Conservation (phyloP, 2,329 filamentous ascomycete genomes). For the Westerdykella ornata region DNA sequence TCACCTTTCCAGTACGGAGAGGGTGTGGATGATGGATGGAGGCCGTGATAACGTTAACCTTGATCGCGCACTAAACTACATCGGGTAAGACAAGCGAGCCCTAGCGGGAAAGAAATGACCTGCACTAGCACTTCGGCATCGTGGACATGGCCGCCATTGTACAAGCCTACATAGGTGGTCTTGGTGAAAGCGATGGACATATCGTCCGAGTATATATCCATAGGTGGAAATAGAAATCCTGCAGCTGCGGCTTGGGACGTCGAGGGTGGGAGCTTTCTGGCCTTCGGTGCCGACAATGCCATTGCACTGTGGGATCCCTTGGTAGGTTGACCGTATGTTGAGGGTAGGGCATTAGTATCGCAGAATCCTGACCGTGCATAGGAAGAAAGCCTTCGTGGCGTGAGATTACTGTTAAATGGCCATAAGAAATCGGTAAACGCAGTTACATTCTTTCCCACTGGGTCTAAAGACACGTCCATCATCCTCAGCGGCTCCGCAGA, state of each 20-base stretch:
- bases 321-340: slow-evolving; percentile 47
- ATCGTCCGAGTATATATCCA: slow-evolving; percentile 53
- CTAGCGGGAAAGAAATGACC: slow-evolving; percentile 26
- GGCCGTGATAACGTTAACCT: background rate
- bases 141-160: background rate
- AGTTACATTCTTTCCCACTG: slow-evolving; percentile 64
- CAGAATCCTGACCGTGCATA: slow-evolving; percentile 20
- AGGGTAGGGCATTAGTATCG: slow-evolving; percentile 7
- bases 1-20: background rate
- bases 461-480: slow-evolving; percentile 46
- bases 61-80: slow-evolving; percentile 8
- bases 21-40: background rate
- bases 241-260: slow-evolving; percentile 83
- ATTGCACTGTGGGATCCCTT: slow-evolving; percentile 80
- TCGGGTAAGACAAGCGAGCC: slow-evolving; percentile 20
- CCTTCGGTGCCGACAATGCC: slow-evolving; percentile 83
- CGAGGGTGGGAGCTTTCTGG: slow-evolving; percentile 59
- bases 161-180: too few species aligned
- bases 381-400: slow-evolving; percentile 48
- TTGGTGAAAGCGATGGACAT: slow-evolving; percentile 20
- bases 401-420: slow-evolving; percentile 62
- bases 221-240: slow-evolving; percentile 85
- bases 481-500: slow-evolving; percentile 79
- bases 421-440: slow-evolving; percentile 78
- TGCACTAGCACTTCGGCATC: background rate